Evolutionary conservation across 1,284 basidiomycete genomes (phyloP), one percentile per base, ranked within the genome.

Genomic region (Inonotus obliquus): DNA sequence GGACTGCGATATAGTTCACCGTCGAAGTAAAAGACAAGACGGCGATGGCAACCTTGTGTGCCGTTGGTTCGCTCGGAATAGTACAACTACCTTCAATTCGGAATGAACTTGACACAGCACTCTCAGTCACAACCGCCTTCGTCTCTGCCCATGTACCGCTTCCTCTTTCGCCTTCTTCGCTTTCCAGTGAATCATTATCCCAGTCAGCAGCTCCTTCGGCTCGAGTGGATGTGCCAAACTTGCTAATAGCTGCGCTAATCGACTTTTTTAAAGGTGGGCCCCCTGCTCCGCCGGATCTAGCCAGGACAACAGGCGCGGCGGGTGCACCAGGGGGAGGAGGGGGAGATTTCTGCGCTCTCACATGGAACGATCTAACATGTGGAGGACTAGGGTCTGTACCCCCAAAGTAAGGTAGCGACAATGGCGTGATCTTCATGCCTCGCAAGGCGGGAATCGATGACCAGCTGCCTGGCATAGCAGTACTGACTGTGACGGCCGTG

Each of bases 31-130:
- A 81, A 1, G 74, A 72, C 27, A 85, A 70, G 2, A 78, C 67
- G 0, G 82, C 79, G 56, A 86, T 73, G 11, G 78, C 74, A 4
- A 85, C 82, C 57, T 81, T 80, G 69, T 86, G 84, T 29, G 77
- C 74, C 2, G 75, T 68, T 0, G 79, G 81, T 67, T 84, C 83
- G 61, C 77, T 80, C 0, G 81, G 80, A 57, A 85, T 78, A 19
- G 74, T 78, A 0, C 77, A 77, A 7, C 71, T 66, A 2, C 80
- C 81, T 29, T 78, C 76, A 14, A 85, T 80, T 35, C 73, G 69
- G 62, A 80, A 84, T 0, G 79, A 76, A 17, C 80, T 72, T 0
- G 81, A 77, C 19, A 83, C 72, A 3, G 82, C 77, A 3, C 77
- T 81, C 66, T 81, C 79, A 10, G 73, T 75, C n/a, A 81, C 76